Conservation (phyloP, 1,284 basidiomycete genomes). For the Peniophora sp. region DNA sequence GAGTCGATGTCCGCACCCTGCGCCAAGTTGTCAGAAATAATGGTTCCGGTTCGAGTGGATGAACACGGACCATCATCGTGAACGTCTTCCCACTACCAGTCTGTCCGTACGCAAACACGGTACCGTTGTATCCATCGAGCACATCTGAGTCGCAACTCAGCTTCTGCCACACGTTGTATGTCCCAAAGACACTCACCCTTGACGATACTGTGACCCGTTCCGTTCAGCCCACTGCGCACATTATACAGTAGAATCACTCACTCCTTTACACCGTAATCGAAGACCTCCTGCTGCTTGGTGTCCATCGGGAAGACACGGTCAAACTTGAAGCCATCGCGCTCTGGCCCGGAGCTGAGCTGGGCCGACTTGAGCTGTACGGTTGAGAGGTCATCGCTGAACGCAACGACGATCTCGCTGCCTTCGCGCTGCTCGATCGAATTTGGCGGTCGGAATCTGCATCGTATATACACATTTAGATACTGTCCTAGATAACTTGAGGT, state of each 20-base stretch:
- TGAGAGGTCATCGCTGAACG: conserved; percentile 80
- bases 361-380: conserved; percentile 78
- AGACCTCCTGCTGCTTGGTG: conserved; percentile 90
- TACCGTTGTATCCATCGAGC: conserved; percentile 97
- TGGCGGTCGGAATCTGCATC: conserved; percentile 85
- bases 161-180: not conserved
- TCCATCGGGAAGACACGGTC: conserved; percentile 95
- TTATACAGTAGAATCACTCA: conserved; percentile 32
- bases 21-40: not conserved
- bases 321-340: conserved; percentile 94
- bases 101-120: conserved; percentile 98
- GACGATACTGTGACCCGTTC: conserved; percentile 49
- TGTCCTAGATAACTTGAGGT: not conserved
- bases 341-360: conserved; percentile 60
- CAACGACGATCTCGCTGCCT: conserved; percentile 86
- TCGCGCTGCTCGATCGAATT: conserved; percentile 90
- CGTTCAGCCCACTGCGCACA: conserved; percentile 3
- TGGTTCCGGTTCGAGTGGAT: conserved; percentile 2
- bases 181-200: conserved; percentile 50
- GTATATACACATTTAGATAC: not conserved
- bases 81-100: conserved; percentile 97
- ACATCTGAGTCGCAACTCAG: conserved; percentile 64
- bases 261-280: conserved; percentile 98
- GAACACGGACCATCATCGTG: conserved; percentile 82
- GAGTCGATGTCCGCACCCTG: conserved; percentile 97